Conservation (phyloP, 23 red algal species). For the Agarophyton chilense region DNA sequence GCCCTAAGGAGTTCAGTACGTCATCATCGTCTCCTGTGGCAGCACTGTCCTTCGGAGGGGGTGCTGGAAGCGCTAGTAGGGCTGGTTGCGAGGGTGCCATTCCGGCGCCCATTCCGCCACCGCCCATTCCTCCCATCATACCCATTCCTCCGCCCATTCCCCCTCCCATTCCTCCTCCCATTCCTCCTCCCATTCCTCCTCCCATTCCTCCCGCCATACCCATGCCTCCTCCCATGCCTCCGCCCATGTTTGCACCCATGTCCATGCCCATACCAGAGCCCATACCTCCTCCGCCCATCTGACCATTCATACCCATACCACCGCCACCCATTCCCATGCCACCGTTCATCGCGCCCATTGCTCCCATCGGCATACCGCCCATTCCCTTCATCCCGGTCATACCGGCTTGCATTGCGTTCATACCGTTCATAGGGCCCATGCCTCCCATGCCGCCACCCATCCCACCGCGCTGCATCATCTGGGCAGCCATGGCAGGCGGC, state of each 20-base stretch:
- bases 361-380: slow-evolving; percentile 14
- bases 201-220: neutral
- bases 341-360: slow-evolving; percentile 29
- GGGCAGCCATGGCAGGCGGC: slow-evolving; percentile 82
- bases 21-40: slow-evolving; percentile 52
- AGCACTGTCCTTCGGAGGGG: slow-evolving; percentile 12
- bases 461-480: slow-evolving; percentile 68
- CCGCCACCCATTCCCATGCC: slow-evolving; percentile 10
- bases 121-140: slow-evolving; percentile 17
- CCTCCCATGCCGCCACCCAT: slow-evolving; percentile 59
- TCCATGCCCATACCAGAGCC: slow-evolving; percentile 21
- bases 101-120: slow-evolving; percentile 9
- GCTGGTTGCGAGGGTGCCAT: neutral
- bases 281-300: slow-evolving; percentile 40
- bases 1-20: slow-evolving; percentile 58
- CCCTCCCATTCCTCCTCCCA: neutral
- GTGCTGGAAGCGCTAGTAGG: slow-evolving; percentile 50
- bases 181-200: neutral
- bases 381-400: slow-evolving; percentile 55
- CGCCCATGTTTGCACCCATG: neutral
- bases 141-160: slow-evolving; percentile 36
- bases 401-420: slow-evolving; percentile 44
- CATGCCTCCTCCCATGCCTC: slow-evolving; percentile 2
- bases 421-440: slow-evolving; percentile 48
- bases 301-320: slow-evolving; percentile 41